Evolutionary conservation across 345 rosid species (phyloP).

Genomic region (Gossypium turneri): DNA sequence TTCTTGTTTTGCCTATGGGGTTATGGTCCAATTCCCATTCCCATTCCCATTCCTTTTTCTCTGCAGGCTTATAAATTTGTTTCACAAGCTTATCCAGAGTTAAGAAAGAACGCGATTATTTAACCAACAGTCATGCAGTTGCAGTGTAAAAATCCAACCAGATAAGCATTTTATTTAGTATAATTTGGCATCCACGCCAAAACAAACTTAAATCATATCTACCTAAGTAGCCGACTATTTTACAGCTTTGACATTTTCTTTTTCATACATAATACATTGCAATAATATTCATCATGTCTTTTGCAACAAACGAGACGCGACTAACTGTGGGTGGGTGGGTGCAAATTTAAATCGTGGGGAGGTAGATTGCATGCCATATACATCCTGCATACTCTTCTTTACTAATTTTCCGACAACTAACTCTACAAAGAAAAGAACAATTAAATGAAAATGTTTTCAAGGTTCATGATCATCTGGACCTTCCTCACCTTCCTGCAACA

Average conservation of each 20-base stretch:
- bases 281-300: neutral
- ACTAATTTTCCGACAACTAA: conserved; percentile 17
- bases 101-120: too few species aligned
- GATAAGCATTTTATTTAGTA: neutral
- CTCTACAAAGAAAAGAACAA: conserved; percentile 34
- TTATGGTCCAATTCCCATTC: too few species aligned
- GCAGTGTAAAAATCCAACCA: too few species aligned
- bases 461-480: conserved; percentile 43
- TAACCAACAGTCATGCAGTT: too few species aligned
- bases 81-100: too few species aligned
- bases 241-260: neutral
- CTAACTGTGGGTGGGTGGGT: too few species aligned
- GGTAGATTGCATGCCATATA: neutral
- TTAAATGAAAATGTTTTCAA: conserved; percentile 20
- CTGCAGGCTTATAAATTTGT: too few species aligned
- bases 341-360: neutral
- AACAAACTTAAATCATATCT: neutral
- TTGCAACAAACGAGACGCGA: neutral
- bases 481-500: conserved; percentile 70
- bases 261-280: neutral
- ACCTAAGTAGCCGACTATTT: neutral
- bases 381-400: conserved; percentile 8
- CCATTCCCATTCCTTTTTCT: too few species aligned
- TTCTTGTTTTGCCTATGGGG: too few species aligned
- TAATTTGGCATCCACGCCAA: neutral